Evolutionary conservation across 768 basidiomycete genomes (phyloP).

Genomic region (Suillus alpinus): DNA sequence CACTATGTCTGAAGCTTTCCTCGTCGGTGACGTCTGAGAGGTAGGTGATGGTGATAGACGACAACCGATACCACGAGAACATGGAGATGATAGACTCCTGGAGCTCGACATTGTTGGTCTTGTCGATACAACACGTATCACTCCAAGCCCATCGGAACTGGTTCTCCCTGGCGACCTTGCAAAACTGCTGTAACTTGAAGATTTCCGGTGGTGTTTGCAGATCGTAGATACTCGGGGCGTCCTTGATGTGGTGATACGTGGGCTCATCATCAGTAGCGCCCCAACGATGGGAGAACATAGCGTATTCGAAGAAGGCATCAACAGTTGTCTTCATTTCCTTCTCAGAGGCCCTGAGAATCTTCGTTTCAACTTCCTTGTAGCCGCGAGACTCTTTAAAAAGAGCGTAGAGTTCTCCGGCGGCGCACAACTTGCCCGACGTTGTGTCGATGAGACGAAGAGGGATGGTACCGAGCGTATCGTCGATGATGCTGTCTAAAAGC

Average conservation of each 20-base stretch:
- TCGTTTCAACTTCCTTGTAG: not conserved
- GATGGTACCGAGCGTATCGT: not conserved
- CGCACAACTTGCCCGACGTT: not conserved
- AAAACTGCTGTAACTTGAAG: slow-evolving; percentile 23
- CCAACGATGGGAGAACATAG: slow-evolving; percentile 11
- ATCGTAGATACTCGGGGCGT: not conserved
- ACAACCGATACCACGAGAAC: slow-evolving; percentile 24
- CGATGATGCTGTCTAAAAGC: not conserved
- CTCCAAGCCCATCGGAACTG: slow-evolving; percentile 18
- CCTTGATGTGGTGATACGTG: not conserved
- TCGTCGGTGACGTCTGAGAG: slow-evolving; percentile 9
- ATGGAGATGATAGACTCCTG: slow-evolving; percentile 25
- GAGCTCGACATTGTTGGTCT: slow-evolving; percentile 21
- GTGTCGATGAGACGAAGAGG: slow-evolving; percentile 1
- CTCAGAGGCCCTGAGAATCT: not conserved
- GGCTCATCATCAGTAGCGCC: not conserved
- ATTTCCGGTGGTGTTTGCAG: not conserved
- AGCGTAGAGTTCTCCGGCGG: not conserved
- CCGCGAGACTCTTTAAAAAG: not conserved
- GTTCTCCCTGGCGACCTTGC: slow-evolving; percentile 16
- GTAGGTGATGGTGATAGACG: slow-evolving; percentile 18
- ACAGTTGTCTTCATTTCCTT: not conserved
- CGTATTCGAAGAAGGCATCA: slow-evolving; percentile 1
- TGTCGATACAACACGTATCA: slow-evolving; percentile 24
- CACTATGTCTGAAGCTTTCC: not conserved